Evolutionary conservation across 495 filamentous ascomycete species (phyloP), one percentile per base, ranked within the genome.

Genomic region (Podospora appendiculata): DNA sequence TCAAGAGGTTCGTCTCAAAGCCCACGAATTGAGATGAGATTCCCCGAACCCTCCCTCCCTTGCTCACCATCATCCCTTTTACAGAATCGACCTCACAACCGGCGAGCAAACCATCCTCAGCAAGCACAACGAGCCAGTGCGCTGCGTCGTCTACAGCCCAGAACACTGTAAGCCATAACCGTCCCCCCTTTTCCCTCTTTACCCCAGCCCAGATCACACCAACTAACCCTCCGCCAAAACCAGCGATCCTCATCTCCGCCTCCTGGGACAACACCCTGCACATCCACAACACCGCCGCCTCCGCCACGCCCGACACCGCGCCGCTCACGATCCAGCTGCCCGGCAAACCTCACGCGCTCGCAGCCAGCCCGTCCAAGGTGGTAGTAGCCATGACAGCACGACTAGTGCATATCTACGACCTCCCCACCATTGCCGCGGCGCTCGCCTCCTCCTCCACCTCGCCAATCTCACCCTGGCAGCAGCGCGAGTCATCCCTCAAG

Each of bases 361-460:
- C 89, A 14, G 79, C 88, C 44, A 85, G 84, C 45, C 72, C 87
- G 13, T 86, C 88, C 33, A 94, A 90, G 58, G 78, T 96, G 9
- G 88, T 98, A 47, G 88, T 96, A 39, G 91, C 90, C 48, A 96
- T 97, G 92, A 87, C 91, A n/a, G 87, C 85, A 39, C 88, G 93
- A 41, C 78, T 87, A 0, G 75, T 95, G 42, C 81, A 93, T 74
- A 95, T 98, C 70, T 97, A 96, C 79, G 88, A 95, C 59, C 81
- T 98, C 8, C 75, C 82, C 25, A 69, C 83, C 6, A 76, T 95
- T 41, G 69, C 79, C 13, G 57, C 80, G 6, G 69, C 78, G 1
- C 73, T 81, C 2, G 64, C 83, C 59, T 63, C 78, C 12, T 68
- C 70, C 8, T 42, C 66, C 0, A 32, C 48, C 6, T 47, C 68